Base-by-base conservation (phyloP, 2,329 filamentous ascomycete genomes). In the Penicillium sp. region DNA sequence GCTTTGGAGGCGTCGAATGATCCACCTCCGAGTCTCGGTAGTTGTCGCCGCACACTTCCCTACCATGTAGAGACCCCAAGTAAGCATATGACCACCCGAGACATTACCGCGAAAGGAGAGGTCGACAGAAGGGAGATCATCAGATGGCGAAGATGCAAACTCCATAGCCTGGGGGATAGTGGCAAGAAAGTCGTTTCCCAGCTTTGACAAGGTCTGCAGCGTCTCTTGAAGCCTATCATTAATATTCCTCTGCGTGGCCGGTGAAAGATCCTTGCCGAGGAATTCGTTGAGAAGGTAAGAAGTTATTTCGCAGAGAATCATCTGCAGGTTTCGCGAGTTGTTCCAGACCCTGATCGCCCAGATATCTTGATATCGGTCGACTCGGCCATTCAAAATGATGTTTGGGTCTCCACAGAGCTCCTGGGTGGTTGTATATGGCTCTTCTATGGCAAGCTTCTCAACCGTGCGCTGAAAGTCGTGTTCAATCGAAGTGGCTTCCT, bases 291-390 rank as follows among this genome's bases (percentile, higher is more conserved):
- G 25, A 3, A 68, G 54, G 8, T 48, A 63, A 41, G 45, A 64
- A 4, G 59, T 20, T 5, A 67, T 63, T 38, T 66, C 60, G 25
- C 60, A 66, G 47, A 66, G 38, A 5, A 66, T 63, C n/a, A 69
- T 67, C 1, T 64, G 55, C 14, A 67, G 35, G 14, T 25, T 62
- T 12, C 67, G 54, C 3, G 55, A 31, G 48, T 69, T 67, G 50
- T 70, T 70, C 68, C 68, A 70, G 22, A 69, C 39, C 11, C 66
- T 43, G 31, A 70, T 68, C 1, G 62, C 58, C 64, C 61, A 68
- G 4, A 50, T 48, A 11, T 48, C 35, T 8, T 22, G 35, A 34
- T 69, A 69, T 12, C 63, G 38, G 43, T 66, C 62, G 15, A 55
- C 56, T 31, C 60, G 61, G 7, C 63, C 63, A 14, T 63, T 62